A percentile compares a stretch with the other conserved stretches of the same genome.
Conservation (phyloP, 2,329 filamentous ascomycete species). For the Fusarium austroafricanum region DNA sequence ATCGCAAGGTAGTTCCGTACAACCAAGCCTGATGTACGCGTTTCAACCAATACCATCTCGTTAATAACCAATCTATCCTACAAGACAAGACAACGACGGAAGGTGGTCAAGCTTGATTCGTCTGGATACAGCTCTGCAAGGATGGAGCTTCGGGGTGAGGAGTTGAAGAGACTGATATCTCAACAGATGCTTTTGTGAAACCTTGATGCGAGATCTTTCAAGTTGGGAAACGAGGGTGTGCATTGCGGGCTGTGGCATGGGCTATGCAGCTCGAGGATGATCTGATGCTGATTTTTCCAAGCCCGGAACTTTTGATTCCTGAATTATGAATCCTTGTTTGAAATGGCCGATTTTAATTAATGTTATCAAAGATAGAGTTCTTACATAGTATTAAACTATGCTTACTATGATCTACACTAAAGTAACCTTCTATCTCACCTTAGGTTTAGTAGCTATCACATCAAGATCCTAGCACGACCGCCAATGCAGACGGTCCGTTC, state of each 20-base stretch:
- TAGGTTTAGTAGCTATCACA: background rate
- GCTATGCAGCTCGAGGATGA: slow-evolving; percentile 4
- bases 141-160: slow-evolving; percentile 7
- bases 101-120: slow-evolving; percentile 4
- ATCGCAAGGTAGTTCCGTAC: background rate
- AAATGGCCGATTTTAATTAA: background rate
- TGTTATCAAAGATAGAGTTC: background rate
- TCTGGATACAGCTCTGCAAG: background rate
- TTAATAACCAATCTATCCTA: background rate
- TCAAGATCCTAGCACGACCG: background rate
- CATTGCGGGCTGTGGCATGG: background rate
- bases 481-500: slow-evolving; percentile 36
- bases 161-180: slow-evolving; percentile 17
- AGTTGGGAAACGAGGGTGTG: background rate
- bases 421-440: background rate
- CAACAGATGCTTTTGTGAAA: background rate
- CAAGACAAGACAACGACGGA: background rate
- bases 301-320: background rate
- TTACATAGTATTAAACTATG: background rate
- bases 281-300: background rate
- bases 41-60: background rate
- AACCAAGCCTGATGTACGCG: background rate
- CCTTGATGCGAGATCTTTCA: slow-evolving; percentile 10
- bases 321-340: background rate
- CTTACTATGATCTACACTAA: background rate